phyloP scores from a whole-genome alignment of 2,329 filamentous ascomycete species.

The Canariomyces notabilis region DNA sequence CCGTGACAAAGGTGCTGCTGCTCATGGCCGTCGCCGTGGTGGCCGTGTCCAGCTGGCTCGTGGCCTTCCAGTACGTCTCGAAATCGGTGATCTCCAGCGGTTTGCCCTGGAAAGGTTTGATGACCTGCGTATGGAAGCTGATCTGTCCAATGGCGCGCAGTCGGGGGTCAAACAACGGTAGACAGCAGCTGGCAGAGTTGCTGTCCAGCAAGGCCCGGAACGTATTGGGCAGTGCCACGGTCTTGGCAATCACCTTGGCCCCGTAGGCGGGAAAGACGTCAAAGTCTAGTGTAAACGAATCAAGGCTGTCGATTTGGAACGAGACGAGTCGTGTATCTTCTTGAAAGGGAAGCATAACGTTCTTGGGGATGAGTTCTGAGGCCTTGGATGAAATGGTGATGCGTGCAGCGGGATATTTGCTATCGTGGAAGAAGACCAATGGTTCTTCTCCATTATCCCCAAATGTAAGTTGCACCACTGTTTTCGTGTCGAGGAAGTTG shows the following conservation, averaged over 20 bases:
- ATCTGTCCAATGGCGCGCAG: slow-evolving; percentile 89
- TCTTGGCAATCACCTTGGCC: slow-evolving; percentile 94
- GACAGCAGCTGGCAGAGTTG: slow-evolving; percentile 73
- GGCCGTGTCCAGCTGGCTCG: slow-evolving; percentile 75
- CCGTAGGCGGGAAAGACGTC: slow-evolving; percentile 97
- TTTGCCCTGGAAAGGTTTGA: slow-evolving; percentile 90
- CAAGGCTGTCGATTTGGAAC: slow-evolving; percentile 91
- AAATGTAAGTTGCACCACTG: slow-evolving; percentile 89
- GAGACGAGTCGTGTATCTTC: slow-evolving; percentile 91
- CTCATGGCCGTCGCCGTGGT: slow-evolving; percentile 37
- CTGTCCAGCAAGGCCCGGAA: slow-evolving; percentile 67
- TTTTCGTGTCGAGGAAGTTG: slow-evolving; percentile 97
- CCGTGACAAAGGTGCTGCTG: slow-evolving; percentile 82
- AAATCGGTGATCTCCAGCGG: slow-evolving; percentile 97
- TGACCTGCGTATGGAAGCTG: slow-evolving; percentile 89
- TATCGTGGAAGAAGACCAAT: slow-evolving; percentile 92
- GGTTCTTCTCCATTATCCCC: slow-evolving; percentile 69
- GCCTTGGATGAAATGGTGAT: slow-evolving; percentile 95
- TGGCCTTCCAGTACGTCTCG: slow-evolving; percentile 98
- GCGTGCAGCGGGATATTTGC: slow-evolving; percentile 90
- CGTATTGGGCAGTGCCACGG: slow-evolving; percentile 80
- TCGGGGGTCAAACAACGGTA: slow-evolving; percentile 89
- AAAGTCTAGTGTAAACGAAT: slow-evolving; percentile 91
- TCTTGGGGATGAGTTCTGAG: slow-evolving; percentile 93
- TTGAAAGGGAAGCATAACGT: slow-evolving; percentile 90